Evolutionary conservation across 2,329 filamentous ascomycete species (phyloP), one percentile per base, ranked within the genome.

Genomic region (Alternaria panax): DNA sequence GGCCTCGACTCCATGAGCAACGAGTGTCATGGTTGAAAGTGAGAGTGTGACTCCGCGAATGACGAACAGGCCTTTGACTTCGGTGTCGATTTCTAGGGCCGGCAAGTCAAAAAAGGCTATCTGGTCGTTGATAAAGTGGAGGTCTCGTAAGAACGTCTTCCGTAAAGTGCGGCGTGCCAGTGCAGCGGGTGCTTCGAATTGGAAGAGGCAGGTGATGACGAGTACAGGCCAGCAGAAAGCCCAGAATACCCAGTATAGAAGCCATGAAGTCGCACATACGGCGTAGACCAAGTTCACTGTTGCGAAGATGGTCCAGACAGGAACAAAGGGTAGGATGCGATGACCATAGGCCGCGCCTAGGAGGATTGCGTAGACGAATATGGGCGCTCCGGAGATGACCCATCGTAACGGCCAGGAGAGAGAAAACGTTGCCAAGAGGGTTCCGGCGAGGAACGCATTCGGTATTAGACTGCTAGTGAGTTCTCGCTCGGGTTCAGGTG

Each of bases 21-120:
- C 78, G 25, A 84, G 74, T 4, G 80, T 85, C 55, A 86, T 65
- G 6, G 75, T 82, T 1, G 82, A 83, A 3, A 86, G 68, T 1
- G 79, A 82, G n/a, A 86, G 75, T 0, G 84, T 85, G 4, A 84
- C 67, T 0, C 83, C 84, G n/a, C 84, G 77, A 40, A 86, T 76
- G 7, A 84, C 82, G 65, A 86, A 80, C 18, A 86, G 71, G 0
- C 84, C 84, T 62, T 83, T 79, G 14, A 85, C 82, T 25, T 84
- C 82, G 0, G 80, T 83, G 63, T 86, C 84, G 42, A 86, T 85
- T 64, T 86, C 84, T 52, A 86, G 68, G 1, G 83, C 84, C 0
- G 84, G 83, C 7, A 84, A 66, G 51, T 82, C 77, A 62, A 83
- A 83, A 52, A 83, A 73, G 3, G 82, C 82, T 55, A 86, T 77